Evolutionary conservation across 2,329 filamentous ascomycete genomes (phyloP).

Genomic region (Fusarium mundagurra): DNA sequence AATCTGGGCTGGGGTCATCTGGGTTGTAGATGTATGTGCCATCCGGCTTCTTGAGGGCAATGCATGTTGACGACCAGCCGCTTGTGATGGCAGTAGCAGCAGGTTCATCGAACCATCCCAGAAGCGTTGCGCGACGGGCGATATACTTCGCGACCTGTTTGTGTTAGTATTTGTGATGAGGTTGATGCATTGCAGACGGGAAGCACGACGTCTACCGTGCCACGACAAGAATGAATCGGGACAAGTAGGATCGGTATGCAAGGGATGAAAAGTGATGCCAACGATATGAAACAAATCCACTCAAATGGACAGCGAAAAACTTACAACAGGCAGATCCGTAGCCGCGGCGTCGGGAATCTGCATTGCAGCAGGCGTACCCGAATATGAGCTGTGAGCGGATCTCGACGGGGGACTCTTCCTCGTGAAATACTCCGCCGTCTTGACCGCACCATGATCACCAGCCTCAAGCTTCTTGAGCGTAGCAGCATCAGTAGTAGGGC

Average conservation of each 20-base stretch:
- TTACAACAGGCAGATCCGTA: conserved; percentile 32
- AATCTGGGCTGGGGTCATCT: conserved; percentile 35
- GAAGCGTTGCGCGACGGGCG: conserved; percentile 39
- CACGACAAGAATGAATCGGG: background rate
- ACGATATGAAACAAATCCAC: background rate
- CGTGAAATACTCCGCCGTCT: conserved; percentile 6
- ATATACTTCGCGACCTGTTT: conserved; percentile 40
- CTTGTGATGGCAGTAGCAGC: conserved; percentile 29
- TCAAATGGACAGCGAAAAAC: background rate
- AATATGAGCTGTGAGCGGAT: conserved; percentile 36
- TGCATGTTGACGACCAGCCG: conserved; percentile 41
- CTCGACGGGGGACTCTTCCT: conserved; percentile 18
- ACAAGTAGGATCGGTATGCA: background rate
- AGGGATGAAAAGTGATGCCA: background rate
- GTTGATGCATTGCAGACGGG: background rate
- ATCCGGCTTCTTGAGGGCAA: conserved; percentile 38
- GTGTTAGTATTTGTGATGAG: conserved; percentile 1
- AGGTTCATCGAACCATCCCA: conserved; percentile 43
- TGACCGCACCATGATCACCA: conserved; percentile 1
- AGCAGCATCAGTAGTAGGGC: conserved; percentile 28
- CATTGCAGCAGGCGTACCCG: conserved; percentile 37
- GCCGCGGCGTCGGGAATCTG: conserved; percentile 24
- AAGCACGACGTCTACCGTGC: background rate
- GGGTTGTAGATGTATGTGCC: conserved; percentile 35
- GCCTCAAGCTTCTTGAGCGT: conserved; percentile 34